phyloP scores from a whole-genome alignment of 345 rosid species.

The Rhizophora apiculata region DNA sequence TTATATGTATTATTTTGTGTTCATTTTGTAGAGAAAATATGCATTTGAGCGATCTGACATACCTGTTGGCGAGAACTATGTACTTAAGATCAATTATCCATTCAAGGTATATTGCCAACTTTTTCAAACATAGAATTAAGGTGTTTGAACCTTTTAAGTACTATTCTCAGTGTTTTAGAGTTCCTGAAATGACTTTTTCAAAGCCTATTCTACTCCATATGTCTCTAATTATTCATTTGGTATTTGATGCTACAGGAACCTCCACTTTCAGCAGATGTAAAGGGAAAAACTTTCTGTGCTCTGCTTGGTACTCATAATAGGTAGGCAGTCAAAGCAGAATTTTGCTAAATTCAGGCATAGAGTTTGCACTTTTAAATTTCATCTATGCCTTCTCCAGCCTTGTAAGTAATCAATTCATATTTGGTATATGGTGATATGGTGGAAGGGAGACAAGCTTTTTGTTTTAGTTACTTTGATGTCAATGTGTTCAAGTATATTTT shows the following conservation, averaged over 20 bases:
- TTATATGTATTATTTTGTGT: slow-evolving; percentile 20
- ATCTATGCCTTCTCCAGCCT: neutral
- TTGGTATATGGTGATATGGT: neutral
- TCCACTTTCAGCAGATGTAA: slow-evolving; percentile 81
- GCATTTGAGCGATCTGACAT: slow-evolving; percentile 80
- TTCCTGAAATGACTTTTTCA: slow-evolving; percentile 7
- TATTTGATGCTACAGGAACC: slow-evolving; percentile 55
- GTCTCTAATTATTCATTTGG: neutral
- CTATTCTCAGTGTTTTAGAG: neutral
- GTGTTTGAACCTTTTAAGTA: neutral
- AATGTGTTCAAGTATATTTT: no score
- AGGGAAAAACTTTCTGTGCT: slow-evolving; percentile 74
- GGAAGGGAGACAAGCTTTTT: no score
- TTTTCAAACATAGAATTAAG: slow-evolving; percentile 5
- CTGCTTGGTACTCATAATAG: slow-evolving; percentile 88
- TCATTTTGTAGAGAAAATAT: slow-evolving; percentile 64
- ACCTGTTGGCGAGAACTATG: slow-evolving; percentile 78
- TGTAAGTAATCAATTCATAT: neutral
- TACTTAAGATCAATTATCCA: slow-evolving; percentile 81
- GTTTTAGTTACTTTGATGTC: no score
- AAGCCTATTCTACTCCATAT: neutral
- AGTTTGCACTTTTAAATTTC: slow-evolving; percentile 8
- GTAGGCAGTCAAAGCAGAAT: slow-evolving; percentile 31
- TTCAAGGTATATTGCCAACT: slow-evolving; percentile 59
- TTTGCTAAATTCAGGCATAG: neutral